Percentiles rank a stretch among this genome's conserved stretches.
These are phyloP conservation scores for Neoboletus brunneissimus DNA, from an alignment of 768 basidiomycete species.

Conservation along the genomic window DNA sequence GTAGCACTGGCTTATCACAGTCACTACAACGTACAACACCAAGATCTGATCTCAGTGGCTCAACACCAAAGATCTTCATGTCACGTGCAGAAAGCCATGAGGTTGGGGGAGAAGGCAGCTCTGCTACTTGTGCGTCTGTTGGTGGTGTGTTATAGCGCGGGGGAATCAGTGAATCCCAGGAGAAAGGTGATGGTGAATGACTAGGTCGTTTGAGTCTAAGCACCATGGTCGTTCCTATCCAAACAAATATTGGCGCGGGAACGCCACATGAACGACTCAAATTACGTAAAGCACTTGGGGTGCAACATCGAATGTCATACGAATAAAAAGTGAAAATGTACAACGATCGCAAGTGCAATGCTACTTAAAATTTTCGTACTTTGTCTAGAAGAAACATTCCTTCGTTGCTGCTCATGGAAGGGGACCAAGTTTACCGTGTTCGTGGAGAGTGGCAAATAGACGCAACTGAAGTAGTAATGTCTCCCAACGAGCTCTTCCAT, in stretches of 20 bases:
- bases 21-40: conserved; percentile 71
- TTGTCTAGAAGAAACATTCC: no score
- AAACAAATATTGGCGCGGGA: background rate
- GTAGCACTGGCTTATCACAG: conserved; percentile 78
- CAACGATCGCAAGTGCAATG: background rate
- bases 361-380: background rate
- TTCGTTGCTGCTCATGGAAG: background rate
- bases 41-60: conserved; percentile 69
- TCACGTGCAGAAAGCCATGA: conserved; percentile 82
- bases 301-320: background rate
- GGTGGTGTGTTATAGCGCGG: conserved; percentile 33
- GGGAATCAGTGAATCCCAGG: conserved; percentile 50
- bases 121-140: conserved; percentile 36
- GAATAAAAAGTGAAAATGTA: background rate
- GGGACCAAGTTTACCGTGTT: background rate
- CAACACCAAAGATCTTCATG: conserved; percentile 83
- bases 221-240: conserved; percentile 32
- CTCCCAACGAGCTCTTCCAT: background rate
- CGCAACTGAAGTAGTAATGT: background rate
- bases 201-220: conserved; percentile 43
- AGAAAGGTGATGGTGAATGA: conserved; percentile 54
- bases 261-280: background rate
- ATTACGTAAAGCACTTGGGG: conserved; percentile 21
- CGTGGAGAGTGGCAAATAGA: background rate
- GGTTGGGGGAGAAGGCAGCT: conserved; percentile 70